phyloP scores from a whole-genome alignment of 306 rosid species.

The Delonix regia region DNA sequence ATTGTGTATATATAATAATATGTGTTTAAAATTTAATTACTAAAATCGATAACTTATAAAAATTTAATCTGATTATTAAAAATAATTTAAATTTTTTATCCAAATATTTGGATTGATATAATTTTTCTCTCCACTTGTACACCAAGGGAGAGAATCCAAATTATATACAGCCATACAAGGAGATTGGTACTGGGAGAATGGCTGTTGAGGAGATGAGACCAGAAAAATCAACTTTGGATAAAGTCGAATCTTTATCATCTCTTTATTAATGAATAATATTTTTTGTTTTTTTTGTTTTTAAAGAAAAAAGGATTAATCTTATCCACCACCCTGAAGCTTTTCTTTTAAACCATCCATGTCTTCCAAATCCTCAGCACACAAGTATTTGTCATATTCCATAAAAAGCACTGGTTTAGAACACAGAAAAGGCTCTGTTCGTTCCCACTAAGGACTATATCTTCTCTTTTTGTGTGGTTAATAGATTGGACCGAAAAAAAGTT shows the following conservation, averaged over 20 bases:
- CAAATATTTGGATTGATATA: too few relatives aligned
- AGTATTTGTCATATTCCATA: constrained; percentile 25
- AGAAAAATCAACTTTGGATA: constrained; percentile 36
- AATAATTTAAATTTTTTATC: too few relatives aligned
- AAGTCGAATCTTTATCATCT: constrained; percentile 41
- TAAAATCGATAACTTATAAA: too few relatives aligned
- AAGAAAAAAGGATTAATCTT: constrained; percentile 22
- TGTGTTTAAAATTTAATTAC: too few relatives aligned
- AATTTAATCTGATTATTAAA: too few relatives aligned
- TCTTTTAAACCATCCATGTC: constrained; percentile 35
- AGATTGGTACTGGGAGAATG: neutral
- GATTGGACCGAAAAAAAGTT: neutral
- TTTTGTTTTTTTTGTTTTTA: too few relatives aligned
- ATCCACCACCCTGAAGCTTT: constrained; percentile 33
- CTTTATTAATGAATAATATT: neutral
- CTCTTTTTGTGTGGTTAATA: constrained; percentile 14
- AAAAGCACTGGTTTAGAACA: constrained; percentile 12
- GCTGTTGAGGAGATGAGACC: constrained; percentile 27
- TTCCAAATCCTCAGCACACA: neutral
- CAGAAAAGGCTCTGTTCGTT: neutral
- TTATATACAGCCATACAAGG: neutral
- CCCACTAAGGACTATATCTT: neutral
- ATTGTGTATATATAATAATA: too few relatives aligned
- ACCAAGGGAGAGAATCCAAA: too few relatives aligned
- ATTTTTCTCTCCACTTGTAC: too few relatives aligned